Base-by-base conservation (phyloP, 371 early-diverging fungal genomes). In the Haplosporangium sp. region DNA sequence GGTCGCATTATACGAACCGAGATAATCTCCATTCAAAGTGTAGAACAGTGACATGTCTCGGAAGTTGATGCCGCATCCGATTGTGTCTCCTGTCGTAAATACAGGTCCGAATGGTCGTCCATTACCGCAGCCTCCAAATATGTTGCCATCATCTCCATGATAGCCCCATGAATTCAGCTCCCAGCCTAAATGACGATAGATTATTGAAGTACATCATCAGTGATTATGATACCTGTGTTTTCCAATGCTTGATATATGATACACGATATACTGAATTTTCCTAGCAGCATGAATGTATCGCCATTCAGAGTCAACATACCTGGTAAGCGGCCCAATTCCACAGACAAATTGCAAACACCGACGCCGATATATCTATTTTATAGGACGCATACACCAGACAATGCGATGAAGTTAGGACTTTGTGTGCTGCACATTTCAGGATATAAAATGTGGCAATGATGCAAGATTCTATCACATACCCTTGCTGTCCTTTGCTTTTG, bases 1-100 rank as follows among this genome's bases (percentile, higher is more conserved):
- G 12, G 7, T 62, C 13, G 21, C 46, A 23, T 52, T 84, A 79
- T 16, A 81, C 83, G 56, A 81, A 62, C 96, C 97, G 29, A 98
- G 86, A 68, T 86, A 85, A 8, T 86, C 83, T 6, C 99, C 99
- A 74, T 98, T 98, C 74, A 95, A 96, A 14, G 97, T 96, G 82
- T 92, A 99, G 69, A 95, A 96, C 2, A 93, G 87, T 4, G 92
- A 86, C 58, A 81, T 86, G 53, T 85, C 86, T 29, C 85, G 70
- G 82, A 96, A 96, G 82, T 98, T 94, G 50, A 98, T 76, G 11
- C 95, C 90, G 79, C 97, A 98, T 7, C 99, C 99, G 53, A 97
- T 89, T 0, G 91, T 87, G 74, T 98, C 99, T 12, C 95, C 95
- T 2, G 95, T 96, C 20, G 91, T 89, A 66, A 92, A 99, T 8